Percentiles rank a stretch among this genome's conserved stretches.
These are phyloP conservation scores for Cercospora zeina DNA, from an alignment of 2,329 filamentous ascomycete species.

Conservation along the genomic window DNA sequence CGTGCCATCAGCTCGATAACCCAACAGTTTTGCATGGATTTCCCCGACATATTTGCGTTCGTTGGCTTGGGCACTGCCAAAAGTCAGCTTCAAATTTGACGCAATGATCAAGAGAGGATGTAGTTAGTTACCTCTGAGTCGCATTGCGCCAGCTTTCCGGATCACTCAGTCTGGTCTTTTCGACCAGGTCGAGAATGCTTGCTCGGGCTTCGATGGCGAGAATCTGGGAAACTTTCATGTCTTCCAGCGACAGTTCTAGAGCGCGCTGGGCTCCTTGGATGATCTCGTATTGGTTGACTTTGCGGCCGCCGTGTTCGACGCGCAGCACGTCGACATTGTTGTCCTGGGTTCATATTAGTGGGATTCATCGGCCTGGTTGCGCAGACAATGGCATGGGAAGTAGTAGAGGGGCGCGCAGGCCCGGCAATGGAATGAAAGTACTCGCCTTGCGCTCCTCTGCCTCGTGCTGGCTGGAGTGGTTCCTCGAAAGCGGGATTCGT, in stretches of 20 bases:
- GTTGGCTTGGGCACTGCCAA: slow-evolving; percentile 59
- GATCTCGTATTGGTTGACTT: slow-evolving; percentile 82
- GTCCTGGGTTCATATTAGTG: not conserved
- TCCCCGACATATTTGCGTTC: slow-evolving; percentile 83
- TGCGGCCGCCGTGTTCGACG: slow-evolving; percentile 81
- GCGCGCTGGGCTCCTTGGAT: slow-evolving; percentile 70
- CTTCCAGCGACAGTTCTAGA: slow-evolving; percentile 64
- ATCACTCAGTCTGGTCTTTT: slow-evolving; percentile 73
- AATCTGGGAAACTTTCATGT: slow-evolving; percentile 75
- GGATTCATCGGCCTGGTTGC: not conserved
- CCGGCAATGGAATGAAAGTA: not conserved
- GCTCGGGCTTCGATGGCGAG: slow-evolving; percentile 87
- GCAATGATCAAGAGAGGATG: not conserved
- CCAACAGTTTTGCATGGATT: slow-evolving; percentile 71
- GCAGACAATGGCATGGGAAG: not conserved
- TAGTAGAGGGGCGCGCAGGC: too few relatives aligned
- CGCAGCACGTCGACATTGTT: slow-evolving; percentile 79
- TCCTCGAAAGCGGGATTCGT: slow-evolving; percentile 41
- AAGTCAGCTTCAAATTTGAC: too few relatives aligned
- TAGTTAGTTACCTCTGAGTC: slow-evolving; percentile 60
- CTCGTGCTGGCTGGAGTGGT: slow-evolving; percentile 45
- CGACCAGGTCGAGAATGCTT: slow-evolving; percentile 73
- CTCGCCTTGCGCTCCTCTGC: slow-evolving; percentile 43
- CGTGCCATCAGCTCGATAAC: slow-evolving; percentile 60
- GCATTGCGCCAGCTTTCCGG: slow-evolving; percentile 79